These are phyloP conservation scores for Ananas comosus DNA, from an alignment of 176 grass and related monocot species.

Conservation along the genomic window DNA sequence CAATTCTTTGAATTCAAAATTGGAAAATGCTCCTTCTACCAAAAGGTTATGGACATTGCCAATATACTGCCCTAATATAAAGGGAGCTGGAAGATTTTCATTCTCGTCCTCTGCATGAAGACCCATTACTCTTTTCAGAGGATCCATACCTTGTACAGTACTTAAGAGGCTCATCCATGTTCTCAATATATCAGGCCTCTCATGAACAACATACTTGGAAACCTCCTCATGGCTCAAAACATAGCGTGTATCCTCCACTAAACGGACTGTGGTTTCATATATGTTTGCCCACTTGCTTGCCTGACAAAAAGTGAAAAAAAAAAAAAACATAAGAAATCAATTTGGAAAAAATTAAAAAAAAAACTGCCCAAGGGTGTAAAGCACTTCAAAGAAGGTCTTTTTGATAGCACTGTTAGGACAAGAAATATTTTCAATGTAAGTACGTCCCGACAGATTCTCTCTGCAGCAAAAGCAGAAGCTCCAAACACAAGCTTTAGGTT, in stretches of 20 bases:
- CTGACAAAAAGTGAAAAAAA: slow-evolving; percentile 43
- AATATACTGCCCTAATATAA: slow-evolving; percentile 63
- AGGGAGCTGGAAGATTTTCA: slow-evolving; percentile 63
- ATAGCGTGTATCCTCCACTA: slow-evolving; percentile 82
- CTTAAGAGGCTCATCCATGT: slow-evolving; percentile 82
- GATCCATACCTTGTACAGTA: slow-evolving; percentile 84
- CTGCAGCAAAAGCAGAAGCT: too few relatives aligned
- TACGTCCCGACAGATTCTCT: too few relatives aligned
- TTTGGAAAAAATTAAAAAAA: background rate
- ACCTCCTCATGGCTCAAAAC: slow-evolving; percentile 76
- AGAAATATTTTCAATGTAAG: too few relatives aligned
- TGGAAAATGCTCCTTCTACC: slow-evolving; percentile 64
- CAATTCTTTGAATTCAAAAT: slow-evolving; percentile 50
- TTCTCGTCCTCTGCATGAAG: slow-evolving; percentile 87
- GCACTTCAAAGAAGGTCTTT: too few relatives aligned
- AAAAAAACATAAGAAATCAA: background rate
- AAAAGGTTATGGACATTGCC: slow-evolving; percentile 71
- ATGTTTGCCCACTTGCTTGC: slow-evolving; percentile 68
- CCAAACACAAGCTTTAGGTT: too few relatives aligned
- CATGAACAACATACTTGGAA: slow-evolving; percentile 62
- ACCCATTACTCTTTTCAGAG: slow-evolving; percentile 71
- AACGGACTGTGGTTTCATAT: slow-evolving; percentile 59
- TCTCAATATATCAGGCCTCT: slow-evolving; percentile 68
- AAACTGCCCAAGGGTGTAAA: too few relatives aligned
- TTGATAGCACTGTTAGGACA: too few relatives aligned